Percentiles rank a stretch among this genome's conserved stretches.
Conservation (phyloP, 768 basidiomycete species). For the Termitomyces sp. region DNA sequence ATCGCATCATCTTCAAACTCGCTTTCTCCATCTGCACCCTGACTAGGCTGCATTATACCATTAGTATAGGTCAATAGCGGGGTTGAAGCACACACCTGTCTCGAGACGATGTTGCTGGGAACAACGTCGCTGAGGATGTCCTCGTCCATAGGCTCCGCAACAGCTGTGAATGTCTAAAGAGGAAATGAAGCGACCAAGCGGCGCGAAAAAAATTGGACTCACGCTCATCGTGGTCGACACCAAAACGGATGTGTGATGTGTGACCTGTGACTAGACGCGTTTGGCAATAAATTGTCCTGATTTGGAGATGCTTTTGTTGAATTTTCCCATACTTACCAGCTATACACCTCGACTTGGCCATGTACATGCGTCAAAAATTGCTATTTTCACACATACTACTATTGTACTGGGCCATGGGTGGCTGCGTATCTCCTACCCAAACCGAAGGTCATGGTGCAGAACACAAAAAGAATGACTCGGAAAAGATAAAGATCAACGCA, state of each 20-base stretch:
- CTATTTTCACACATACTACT: too few relatives aligned
- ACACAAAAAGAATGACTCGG: not conserved
- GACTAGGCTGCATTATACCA: conserved; percentile 44
- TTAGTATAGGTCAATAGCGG: not conserved
- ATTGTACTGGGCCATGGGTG: too few relatives aligned
- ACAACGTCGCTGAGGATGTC: conserved; percentile 90
- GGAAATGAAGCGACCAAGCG: not conserved
- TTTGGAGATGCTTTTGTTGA: not conserved
- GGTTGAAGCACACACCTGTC: conserved; percentile 55
- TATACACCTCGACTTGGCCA: too few relatives aligned
- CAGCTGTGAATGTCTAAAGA: conserved; percentile 34
- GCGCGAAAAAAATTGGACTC: conserved; percentile 11
- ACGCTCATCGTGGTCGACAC: conserved; percentile 23
- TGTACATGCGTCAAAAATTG: too few relatives aligned
- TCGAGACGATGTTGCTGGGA: conserved; percentile 87
- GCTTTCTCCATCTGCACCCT: conserved; percentile 72
- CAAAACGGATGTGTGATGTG: conserved; percentile 15
- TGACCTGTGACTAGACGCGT: conserved; percentile 21
- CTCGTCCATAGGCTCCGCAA: conserved; percentile 50
- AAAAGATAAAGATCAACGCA: not conserved
- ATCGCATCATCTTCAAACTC: conserved; percentile 63
- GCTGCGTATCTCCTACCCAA: too few relatives aligned
- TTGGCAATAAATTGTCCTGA: conserved; percentile 1
- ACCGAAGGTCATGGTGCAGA: not conserved
- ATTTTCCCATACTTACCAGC: too few relatives aligned